Evolutionary conservation across 352 stramenopile species (phyloP).

Genomic region (Albugo candida): DNA sequence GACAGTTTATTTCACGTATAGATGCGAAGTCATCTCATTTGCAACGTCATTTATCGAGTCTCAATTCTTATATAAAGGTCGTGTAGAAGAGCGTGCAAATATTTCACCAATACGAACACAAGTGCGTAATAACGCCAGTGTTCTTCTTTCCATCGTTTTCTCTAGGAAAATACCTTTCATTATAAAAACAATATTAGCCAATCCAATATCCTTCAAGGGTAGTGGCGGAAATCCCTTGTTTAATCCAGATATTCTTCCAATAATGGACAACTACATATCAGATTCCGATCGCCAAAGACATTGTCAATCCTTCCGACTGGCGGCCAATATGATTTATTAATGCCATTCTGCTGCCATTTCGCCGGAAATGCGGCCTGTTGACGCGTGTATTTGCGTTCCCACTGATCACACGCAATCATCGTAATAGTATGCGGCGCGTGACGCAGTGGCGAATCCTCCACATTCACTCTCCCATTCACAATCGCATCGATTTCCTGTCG

Average conservation of each 20-base stretch:
- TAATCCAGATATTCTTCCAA: slow-evolving; percentile 75
- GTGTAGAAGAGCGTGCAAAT: too few relatives aligned
- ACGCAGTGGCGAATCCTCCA: slow-evolving; percentile 89
- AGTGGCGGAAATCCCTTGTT: too few relatives aligned
- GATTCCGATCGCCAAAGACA: slow-evolving; percentile 96
- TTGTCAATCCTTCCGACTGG: slow-evolving; percentile 95
- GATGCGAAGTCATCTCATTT: too few relatives aligned
- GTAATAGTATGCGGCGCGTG: slow-evolving; percentile 95
- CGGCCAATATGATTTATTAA: slow-evolving; percentile 97
- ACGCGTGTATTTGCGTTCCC: slow-evolving; percentile 89
- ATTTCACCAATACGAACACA: too few relatives aligned
- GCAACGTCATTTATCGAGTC: too few relatives aligned
- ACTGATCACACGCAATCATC: slow-evolving; percentile 82
- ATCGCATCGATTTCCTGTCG: slow-evolving; percentile 97
- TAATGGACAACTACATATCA: slow-evolving; percentile 96
- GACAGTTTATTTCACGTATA: too few relatives aligned
- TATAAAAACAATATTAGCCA: too few relatives aligned
- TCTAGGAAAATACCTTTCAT: too few relatives aligned
- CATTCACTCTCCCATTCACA: slow-evolving; percentile 75
- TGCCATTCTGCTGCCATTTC: slow-evolving; percentile 80
- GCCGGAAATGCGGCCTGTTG: slow-evolving; percentile 90
- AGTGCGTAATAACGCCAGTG: too few relatives aligned
- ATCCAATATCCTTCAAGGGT: too few relatives aligned
- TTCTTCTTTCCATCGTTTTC: too few relatives aligned
- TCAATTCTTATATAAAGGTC: too few relatives aligned